Evolutionary conservation across 2,329 filamentous ascomycete genomes (phyloP).

Genomic region (Aspergillus vadensis): DNA sequence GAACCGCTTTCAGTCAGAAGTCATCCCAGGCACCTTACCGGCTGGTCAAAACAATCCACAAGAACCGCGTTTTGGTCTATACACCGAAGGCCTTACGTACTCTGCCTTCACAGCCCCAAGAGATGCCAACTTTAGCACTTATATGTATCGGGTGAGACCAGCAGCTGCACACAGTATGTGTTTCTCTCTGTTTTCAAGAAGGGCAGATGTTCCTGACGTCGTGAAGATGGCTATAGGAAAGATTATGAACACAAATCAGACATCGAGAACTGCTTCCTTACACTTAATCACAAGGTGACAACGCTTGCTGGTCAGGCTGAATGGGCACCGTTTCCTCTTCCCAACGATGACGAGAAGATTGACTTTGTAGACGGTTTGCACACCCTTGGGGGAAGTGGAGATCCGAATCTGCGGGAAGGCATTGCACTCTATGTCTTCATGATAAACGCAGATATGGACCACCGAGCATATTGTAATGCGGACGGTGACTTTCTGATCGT

Average conservation of each 20-base stretch:
- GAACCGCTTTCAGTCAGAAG: conserved; percentile 36
- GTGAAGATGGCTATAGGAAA: conserved; percentile 36
- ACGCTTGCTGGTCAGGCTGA: conserved; percentile 56
- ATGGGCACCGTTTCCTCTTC: conserved; percentile 58
- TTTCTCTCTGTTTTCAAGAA: background rate
- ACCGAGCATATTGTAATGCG: conserved; percentile 58
- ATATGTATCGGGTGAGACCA: conserved; percentile 31
- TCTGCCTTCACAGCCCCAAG: conserved; percentile 32
- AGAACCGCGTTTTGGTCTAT: conserved; percentile 32
- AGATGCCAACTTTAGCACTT: conserved; percentile 31
- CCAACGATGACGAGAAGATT: conserved; percentile 46
- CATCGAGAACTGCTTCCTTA: conserved; percentile 31
- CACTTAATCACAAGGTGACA: conserved; percentile 54
- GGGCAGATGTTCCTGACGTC: background rate
- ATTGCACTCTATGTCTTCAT: conserved; percentile 57
- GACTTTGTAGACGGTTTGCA: conserved; percentile 59
- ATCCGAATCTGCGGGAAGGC: conserved; percentile 56
- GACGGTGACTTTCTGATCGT: conserved; percentile 67
- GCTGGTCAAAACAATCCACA: conserved; percentile 38
- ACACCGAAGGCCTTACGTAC: conserved; percentile 35
- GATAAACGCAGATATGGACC: conserved; percentile 56
- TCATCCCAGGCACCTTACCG: conserved; percentile 35
- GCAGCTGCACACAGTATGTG: conserved; percentile 31
- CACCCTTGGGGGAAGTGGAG: conserved; percentile 56
- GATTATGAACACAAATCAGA: conserved; percentile 43